Base-by-base conservation (phyloP, 306 rosid genomes). In the Chamaecrista fasciculata region DNA sequence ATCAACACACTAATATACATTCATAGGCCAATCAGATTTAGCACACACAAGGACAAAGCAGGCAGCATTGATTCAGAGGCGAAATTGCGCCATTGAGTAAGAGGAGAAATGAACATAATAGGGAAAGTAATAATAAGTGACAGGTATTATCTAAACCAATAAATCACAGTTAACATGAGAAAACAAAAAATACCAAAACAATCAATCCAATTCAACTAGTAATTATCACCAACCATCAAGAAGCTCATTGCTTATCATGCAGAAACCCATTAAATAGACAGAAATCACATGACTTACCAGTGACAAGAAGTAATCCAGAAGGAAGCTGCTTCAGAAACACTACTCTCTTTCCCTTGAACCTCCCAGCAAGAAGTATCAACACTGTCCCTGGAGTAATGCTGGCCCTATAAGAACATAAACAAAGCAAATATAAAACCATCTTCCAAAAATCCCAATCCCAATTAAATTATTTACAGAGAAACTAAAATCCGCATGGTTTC, bases 341-440 rank as follows among this genome's bases (percentile, higher is more conserved):
- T 1, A 83, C 95, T 49, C 95, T 74, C 78, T 83, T 88, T 58
- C 95, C 95, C 82, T 79, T 88, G 75, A 85, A 88, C 72, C 95
- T 83, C 28, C 95, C 95, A 34, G 91, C 85, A 65, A 85, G 91
- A 64, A 88, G 71, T 24, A 88, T 88, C 63, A 88, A 50, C 66
- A 88, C 94, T 6, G 86, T 85, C 3, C 94, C 90, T 0, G 94
- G 87, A 36, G 87, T 81, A 72, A 88, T 81, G 69, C 90, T 85
- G 14, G 85, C 82, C 80, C 94, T 88, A 18, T 85, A 25, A 62
- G 62, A 16, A 8, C 42, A 40, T 0, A 6, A 52, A 21, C 11
- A 50, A 0, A 18, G 12, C 36, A 23, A 5, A 53, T 9, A 68
- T 18, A 12, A 39, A 21, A 7, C 11, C 20, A 58, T 0, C 2